Evolutionary conservation across 306 rosid genomes (phyloP), one percentile per base, ranked within the genome.

Genomic region (Hippophae tibetana): DNA sequence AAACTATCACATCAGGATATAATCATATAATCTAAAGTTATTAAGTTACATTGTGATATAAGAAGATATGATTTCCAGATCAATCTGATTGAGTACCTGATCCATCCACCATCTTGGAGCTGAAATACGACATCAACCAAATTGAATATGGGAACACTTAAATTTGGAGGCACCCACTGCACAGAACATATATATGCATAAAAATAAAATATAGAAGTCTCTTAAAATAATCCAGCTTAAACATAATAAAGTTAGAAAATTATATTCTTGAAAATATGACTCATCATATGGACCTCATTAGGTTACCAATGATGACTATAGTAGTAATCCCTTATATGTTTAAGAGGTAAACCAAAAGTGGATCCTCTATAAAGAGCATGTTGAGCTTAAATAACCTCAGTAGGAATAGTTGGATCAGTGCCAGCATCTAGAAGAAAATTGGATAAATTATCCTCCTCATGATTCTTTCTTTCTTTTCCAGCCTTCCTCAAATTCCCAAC

Each of bases 31-130:
- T 42, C 58, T 43, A 53, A n/a, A 31, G 57, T 31, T 48, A 31
- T 2, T 31, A 31, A 31, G 38, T 31, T 31, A 31, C 38, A 31
- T 31, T 31, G 38, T 31, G 4, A 31, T 31, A 4, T 31, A 31
- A 31, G 38, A 27, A 47, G 45, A 42, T 3, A 46, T 10, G 53
- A 49, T 48, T 43, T 52, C 40, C 57, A 49, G 38, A 14, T 48
- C 40, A 38, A 43, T 31, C 48, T 57, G 38, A 31, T 27, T 53
- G 64, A 62, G 65, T 71, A 93, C 99, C 99, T 88, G 73, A 93
- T 93, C 99, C 99, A 93, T 66, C 99, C 99, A 59, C 99, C 99
- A 69, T 93, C 99, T 53, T 88, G 99, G 64, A 93, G 77, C 77
- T 93, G 95, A 74, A 93, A 75, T 75, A 93, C 80, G 78, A 89